Evolutionary conservation across 2,329 filamentous ascomycete species (phyloP), one percentile per base, ranked within the genome.

Genomic region (Beauveria pseudobassiana): DNA sequence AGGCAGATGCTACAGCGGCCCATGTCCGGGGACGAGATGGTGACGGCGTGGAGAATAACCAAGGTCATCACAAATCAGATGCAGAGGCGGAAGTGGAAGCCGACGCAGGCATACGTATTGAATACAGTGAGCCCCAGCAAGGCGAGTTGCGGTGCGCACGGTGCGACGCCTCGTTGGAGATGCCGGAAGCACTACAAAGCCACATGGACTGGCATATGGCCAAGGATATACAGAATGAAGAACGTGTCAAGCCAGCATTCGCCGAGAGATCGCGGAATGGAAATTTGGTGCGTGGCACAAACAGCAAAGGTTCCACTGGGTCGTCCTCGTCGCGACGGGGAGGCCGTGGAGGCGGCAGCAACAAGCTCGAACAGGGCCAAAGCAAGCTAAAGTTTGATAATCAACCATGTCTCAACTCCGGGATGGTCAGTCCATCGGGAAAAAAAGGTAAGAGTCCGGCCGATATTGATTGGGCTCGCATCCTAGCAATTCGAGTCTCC

Each of bases 161-260:
- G 64, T 96, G 92, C 73, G 80, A 82, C 63, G 80, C 82, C 68
- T 71, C 72, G n/a, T 77, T 95, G 40, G 78, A 80, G 14, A 77
- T 80, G 45, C 70, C 77, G 28, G 83, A 87, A 61, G 81, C 82
- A 67, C 71, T 86, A 52, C 82, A 87, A 66, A 93, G 90, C 74
- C 95, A 99, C 73, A 80, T 88, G 59, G 95, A 99, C 73, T 98
- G 93, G 88, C 95, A 99, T 75, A 88, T 96, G 75, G 95, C 95
- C 51, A 91, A 90, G 75, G 89, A 93, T 67, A 80, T 99, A 34
- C 87, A 93, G 65, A 82, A 86, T 2, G 74, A 80, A 62, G 82
- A 88, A 76, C 80, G 81, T 79, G 79, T 75, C 74, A 77, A 67
- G 63, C 69, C 73, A 63, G 69, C 73, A 77, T 78, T 80, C 72